Evolutionary conservation across 441 rosid species (phyloP), one percentile per base, ranked within the genome.

Genomic region (Pelargonium citronellum): DNA sequence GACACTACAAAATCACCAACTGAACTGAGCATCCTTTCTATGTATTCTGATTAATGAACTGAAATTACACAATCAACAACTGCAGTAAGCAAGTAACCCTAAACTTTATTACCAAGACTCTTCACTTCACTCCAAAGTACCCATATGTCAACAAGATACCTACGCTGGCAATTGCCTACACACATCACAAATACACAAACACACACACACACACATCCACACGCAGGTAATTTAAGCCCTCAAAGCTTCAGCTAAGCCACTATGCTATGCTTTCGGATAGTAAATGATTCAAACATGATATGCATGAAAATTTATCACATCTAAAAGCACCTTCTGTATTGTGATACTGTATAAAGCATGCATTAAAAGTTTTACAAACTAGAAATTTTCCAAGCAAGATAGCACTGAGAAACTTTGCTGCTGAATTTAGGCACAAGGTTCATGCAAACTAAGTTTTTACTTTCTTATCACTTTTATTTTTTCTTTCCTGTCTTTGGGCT

Each of bases 1-100:
- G 51, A 41, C 46, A 61, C 71, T 49, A 66, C 55, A 65, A 37
- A 22, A 65, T 43, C 58, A 66, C 11, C 66, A 37, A 7, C 64
- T 70, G 44, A 55, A 30, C 66, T 39, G 43, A 39, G 9, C 10
- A 39, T 39, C 43, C 43, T 39, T 39, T 39, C 43, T 7, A 6
- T 39, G 43, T 39, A 39, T 39, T 39, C 43, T 39, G 43, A 39
- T 39, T 39, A 7, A 39, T 39, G 43, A 39, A 39, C 43, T 39
- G 43, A 39, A 7, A 39, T 7, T 39, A 39, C 43, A 39, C 43
- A 39, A 39, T 39, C 43, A 39, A 39, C 43, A 39, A 39, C 43
- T 39, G 43, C 10, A 7, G 43, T 7, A 39, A 39, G 43, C 43
- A 9, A 39, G 43, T 39, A 39, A 39, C 43, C 43, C 2, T 7